Evolutionary conservation across 768 basidiomycete genomes (phyloP), one percentile per base, ranked within the genome.

Genomic region (Podaxis mareebaensis): DNA sequence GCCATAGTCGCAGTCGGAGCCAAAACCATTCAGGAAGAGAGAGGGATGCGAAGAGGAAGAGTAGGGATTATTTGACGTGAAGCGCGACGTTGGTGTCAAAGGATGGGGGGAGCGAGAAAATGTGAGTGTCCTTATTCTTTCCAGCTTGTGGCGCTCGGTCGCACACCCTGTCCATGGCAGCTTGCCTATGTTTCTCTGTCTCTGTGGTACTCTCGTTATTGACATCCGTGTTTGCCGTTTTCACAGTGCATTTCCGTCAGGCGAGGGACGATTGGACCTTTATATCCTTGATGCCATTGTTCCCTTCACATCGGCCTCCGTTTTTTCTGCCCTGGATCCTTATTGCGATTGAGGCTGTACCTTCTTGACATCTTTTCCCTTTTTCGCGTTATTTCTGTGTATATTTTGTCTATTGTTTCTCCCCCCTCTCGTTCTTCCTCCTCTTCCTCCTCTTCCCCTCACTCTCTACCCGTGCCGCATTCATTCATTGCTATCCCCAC

Each of bases 31-130:
- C 77, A 52, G 73, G 71, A 60, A 73, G 67, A 39, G 67, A 67
- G 33, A 69, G 68, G 44, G 69, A 69, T 40, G 64, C 67, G 22
- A 75, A 70, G 42, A 69, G 76, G 17, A 77, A 73, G 71, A 76
- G 74, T 65, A 73, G 70, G 60, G 79, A 79, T 66, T 72, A 72
- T 53, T 64, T 77, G 66, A 78, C 72, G 62, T 78, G 70, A 76
- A 51, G 51, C 57, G 67, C 15, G 38, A 10, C n/a, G 12, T 20
- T 58, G 48, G 49, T 36, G 38, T 15, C 36, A 52, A 46, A 64
- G 44, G 48, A 46, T 54, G 30, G 5, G n/a, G 42, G 40, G 22
- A 15, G 54, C 7, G 54, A n/a, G 22, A 62, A 53, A 36, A 49
- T 61, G 24, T 61, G 59, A 60, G 42, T 59, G 12, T 26, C 28